Base-by-base conservation (phyloP, 441 rosid genomes). In the Mallotus repandus region DNA sequence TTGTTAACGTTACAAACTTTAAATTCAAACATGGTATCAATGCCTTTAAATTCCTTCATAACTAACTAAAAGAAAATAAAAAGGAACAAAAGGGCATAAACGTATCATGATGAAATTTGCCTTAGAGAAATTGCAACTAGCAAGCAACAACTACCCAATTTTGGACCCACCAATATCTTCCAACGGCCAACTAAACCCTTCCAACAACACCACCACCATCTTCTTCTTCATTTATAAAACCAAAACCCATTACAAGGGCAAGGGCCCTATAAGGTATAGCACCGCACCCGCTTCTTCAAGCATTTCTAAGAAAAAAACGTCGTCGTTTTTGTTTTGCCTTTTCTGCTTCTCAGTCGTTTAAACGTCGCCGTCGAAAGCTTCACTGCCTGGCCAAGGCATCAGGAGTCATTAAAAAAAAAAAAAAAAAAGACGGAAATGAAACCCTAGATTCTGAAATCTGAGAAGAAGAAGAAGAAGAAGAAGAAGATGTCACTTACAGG, bases 401-500 rank as follows among this genome's bases (percentile, higher is more conserved):
- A 66, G 56, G 74, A 66, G 50, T 45, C 63, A 60, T 66, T 32
- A 46, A 29, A 4, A 11, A n/a, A 32, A 10, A 41, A 46, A 25
- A 4, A 11, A n/a, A 32, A 10, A 4, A 19, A 2, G 18, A 16
- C 2, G 7, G 48, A 32, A 13, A 72, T 46, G 80, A 68, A 80
- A 74, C 82, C 83, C 83, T 78, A 77, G 82, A 74, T 62, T 75
- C 75, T 63, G 68, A 57, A 60, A 50, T 4, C 52, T 18, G 54
- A 12, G 35, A 49, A 61, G 52, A 19, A 29, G 32, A 29, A 25
- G 29, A 25, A 25, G 29, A 25, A 35, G 56, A 80, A 75, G 78
- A 72, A 95, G 94, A 38, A 38, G 25, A 75, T 78, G 79, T 82
- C 96, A 69, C 80, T 89, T 32, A 84, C 85, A 6, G 98, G 99